These are phyloP conservation scores for Coriolopsis trogii DNA, from an alignment of 1,284 basidiomycete species.

Conservation along the genomic window DNA sequence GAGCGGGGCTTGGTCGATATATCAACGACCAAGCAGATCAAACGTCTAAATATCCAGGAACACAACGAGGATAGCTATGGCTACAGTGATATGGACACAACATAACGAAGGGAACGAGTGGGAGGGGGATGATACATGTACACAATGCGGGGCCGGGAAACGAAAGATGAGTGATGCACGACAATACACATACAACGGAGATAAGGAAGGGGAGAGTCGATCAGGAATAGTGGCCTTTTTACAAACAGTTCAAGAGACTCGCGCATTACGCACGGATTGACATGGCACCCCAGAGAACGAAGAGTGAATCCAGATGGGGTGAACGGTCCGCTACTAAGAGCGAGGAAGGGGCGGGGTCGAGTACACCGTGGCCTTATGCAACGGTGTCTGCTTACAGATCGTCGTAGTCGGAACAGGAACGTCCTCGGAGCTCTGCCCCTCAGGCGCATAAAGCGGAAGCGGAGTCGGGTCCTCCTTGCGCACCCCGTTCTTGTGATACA, in stretches of 20 bases:
- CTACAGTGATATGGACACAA: slow-evolving; percentile 5
- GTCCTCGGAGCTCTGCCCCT: slow-evolving; percentile 13
- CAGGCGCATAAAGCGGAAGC: slow-evolving; percentile 63
- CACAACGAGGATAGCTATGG: slow-evolving; percentile 2
- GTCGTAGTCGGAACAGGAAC: slow-evolving; percentile 2
- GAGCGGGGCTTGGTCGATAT: too few species aligned
- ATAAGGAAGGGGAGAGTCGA: background rate
- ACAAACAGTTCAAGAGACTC: background rate
- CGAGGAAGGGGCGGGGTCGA: background rate
- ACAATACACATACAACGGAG: background rate
- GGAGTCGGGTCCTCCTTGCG: slow-evolving; percentile 68
- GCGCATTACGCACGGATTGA: background rate
- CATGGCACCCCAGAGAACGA: background rate
- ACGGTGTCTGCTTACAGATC: slow-evolving; percentile 18
- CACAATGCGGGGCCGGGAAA: background rate
- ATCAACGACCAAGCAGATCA: too few species aligned
- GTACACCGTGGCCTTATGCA: slow-evolving; percentile 5
- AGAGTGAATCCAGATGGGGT: background rate
- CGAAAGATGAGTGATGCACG: background rate
- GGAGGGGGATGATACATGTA: slow-evolving; percentile 4
- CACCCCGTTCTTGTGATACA: slow-evolving; percentile 74
- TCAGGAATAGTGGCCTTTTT: background rate
- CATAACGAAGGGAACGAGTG: slow-evolving; percentile 1
- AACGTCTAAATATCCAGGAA: slow-evolving; percentile 10
- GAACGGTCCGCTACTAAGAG: background rate